These are phyloP conservation scores for Floccularia luteovirens DNA, from an alignment of 768 basidiomycete genomes.

Conservation along the genomic window DNA sequence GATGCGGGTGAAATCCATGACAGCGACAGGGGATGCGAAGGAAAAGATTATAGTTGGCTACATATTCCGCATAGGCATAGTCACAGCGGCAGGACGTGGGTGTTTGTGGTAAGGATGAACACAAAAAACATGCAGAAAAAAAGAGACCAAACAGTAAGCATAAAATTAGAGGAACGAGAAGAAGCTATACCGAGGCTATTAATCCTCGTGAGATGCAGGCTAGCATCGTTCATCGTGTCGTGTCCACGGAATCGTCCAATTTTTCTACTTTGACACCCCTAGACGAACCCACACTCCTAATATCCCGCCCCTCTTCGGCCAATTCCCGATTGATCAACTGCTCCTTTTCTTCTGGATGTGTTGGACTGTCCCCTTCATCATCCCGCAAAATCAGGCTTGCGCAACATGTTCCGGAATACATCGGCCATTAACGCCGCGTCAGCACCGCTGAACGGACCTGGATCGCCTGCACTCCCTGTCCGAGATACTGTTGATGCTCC, in stretches of 20 bases:
- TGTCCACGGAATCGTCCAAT: constrained; percentile 45
- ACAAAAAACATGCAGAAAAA: neutral
- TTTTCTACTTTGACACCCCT: constrained; percentile 77
- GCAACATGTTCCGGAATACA: constrained; percentile 81
- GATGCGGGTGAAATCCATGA: neutral
- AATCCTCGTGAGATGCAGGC: neutral
- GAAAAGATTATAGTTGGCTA: neutral
- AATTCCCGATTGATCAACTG: constrained; percentile 63
- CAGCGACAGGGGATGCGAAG: neutral
- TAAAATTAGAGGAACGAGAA: neutral
- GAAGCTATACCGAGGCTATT: neutral
- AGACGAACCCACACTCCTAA: constrained; percentile 75
- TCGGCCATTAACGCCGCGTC: constrained; percentile 93
- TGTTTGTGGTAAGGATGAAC: neutral
- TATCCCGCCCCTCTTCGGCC: constrained; percentile 86
- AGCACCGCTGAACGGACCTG: constrained; percentile 70
- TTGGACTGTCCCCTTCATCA: constrained; percentile 68
- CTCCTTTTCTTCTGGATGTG: constrained; percentile 26
- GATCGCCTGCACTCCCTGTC: constrained; percentile 49
- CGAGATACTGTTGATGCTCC: constrained; percentile 69
- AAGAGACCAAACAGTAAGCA: constrained; percentile 2
- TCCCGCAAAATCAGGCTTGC: constrained; percentile 84
- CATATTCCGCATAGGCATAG: neutral
- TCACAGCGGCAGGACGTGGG: too few species aligned
- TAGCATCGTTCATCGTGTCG: constrained; percentile 19